Evolutionary conservation across 2,329 filamentous ascomycete species (phyloP).

Genomic region (Ceratocystis lukuohia): DNA sequence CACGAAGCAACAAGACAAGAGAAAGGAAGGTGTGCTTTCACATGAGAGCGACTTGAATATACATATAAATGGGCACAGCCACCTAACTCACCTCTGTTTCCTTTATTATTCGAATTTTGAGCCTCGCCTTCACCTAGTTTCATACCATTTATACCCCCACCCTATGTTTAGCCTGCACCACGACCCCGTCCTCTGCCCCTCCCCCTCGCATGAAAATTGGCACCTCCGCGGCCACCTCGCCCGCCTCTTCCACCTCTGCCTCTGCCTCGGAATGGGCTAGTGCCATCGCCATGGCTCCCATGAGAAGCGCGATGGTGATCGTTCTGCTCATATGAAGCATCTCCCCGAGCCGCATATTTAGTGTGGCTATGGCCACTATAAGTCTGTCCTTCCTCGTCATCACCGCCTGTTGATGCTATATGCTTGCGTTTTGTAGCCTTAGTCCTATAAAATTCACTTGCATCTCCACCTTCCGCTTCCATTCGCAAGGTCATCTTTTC

Average conservation of each 20-base stretch:
- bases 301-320: constrained; percentile 26
- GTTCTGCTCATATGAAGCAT: constrained; percentile 21
- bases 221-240: background rate
- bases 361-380: constrained; percentile 31
- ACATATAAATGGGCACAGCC: too few relatives aligned
- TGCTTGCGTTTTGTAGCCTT: constrained; percentile 47
- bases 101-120: too few relatives aligned
- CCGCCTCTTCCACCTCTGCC: constrained; percentile 32
- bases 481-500: constrained; percentile 77
- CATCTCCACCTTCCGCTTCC: constrained; percentile 52
- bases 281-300: constrained; percentile 30
- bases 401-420: constrained; percentile 27
- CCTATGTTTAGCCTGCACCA: constrained; percentile 30
- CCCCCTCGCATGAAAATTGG: constrained; percentile 30
- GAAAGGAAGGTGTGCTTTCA: too few relatives aligned
- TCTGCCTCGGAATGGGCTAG: constrained; percentile 29
- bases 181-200: constrained; percentile 28
- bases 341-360: constrained; percentile 25
- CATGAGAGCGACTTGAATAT: too few relatives aligned
- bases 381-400: constrained; percentile 1
- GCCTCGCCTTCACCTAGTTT: too few relatives aligned
- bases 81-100: too few relatives aligned
- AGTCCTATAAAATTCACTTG: constrained; percentile 50
- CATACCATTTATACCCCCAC: background rate
- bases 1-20: background rate